Base-by-base conservation (phyloP, 768 basidiomycete genomes). In the Punctularia strigosozonata region DNA sequence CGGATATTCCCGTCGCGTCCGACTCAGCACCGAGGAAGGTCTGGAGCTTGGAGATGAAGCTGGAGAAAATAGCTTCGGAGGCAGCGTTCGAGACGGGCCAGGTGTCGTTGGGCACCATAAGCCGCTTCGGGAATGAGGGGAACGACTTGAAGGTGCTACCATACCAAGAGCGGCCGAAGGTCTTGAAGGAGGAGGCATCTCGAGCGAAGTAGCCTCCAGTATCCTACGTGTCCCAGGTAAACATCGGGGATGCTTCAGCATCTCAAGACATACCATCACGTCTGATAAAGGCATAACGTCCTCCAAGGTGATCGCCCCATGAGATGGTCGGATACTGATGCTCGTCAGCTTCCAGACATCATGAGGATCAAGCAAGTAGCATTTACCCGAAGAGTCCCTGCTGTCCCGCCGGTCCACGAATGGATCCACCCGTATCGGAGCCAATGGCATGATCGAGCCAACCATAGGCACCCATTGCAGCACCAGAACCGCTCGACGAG, bases 351-450 rank as follows among this genome's bases (percentile, higher is more conserved):
- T n/a, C n/a, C n/a, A n/a, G n/a, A n/a, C n/a, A n/a, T n/a, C n/a
- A n/a, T n/a, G n/a, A 30, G 28, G 28, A 30, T 15, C 28, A 30
- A 30, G 15, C 41, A 38, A n/a, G n/a, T n/a, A n/a, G n/a, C n/a
- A n/a, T n/a, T n/a, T 51, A 54, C 1, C 56, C 56, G 32, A 46
- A 57, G 5, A 52, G 45, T 5, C 56, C 56, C 28, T 54, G 51
- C 12, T 43, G 51, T 12, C 56, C 56, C 4, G 56, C 49, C 4
- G 56, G 56, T 8, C 50, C 51, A 7, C 56, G 49, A 51, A 57
- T 55, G 5, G 53, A 55, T 4, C 56, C 56, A 5, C 56, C 56
- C 0, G 56, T 57, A 36, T 57, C 56, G 43, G 49, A 52, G 3
- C 56, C 56, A 4, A 57, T 45, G 3, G 54, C 47, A 30, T 49